phyloP scores from a whole-genome alignment of 2,329 filamentous ascomycete species.

The Sclerotinia glacialis region DNA sequence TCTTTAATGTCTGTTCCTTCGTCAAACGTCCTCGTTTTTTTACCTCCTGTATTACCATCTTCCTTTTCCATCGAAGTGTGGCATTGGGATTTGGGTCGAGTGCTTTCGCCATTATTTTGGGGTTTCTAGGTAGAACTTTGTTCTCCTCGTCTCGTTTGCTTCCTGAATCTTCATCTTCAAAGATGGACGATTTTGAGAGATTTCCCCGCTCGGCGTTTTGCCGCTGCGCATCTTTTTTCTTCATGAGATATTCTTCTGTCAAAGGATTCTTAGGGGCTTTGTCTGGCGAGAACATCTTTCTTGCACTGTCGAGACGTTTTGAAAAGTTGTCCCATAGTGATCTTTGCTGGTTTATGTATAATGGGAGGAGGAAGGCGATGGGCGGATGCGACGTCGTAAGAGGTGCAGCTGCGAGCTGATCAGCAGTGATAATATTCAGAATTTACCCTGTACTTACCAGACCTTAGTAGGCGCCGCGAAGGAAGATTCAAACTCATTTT shows the following conservation, averaged over 20 bases:
- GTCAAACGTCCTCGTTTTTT: constrained; percentile 64
- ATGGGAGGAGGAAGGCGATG: constrained; percentile 38
- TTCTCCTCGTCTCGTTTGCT: constrained; percentile 29
- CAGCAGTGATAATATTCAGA: constrained; percentile 26
- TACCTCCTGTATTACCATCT: constrained; percentile 77
- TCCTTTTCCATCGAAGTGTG: constrained; percentile 74
- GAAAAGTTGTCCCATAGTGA: constrained; percentile 24
- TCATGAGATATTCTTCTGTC: constrained; percentile 56
- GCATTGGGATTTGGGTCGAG: constrained; percentile 73
- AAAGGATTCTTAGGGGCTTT: constrained; percentile 48
- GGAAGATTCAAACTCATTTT: constrained; percentile 65
- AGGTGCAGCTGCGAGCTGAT: constrained; percentile 31
- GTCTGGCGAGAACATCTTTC: not conserved
- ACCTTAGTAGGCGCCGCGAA: constrained; percentile 57
- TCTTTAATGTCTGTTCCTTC: constrained; percentile 64
- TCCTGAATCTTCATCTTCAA: constrained; percentile 45
- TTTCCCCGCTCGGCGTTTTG: constrained; percentile 43
- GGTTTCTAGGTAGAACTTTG: constrained; percentile 42
- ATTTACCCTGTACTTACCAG: constrained; percentile 49
- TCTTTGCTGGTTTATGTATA: constrained; percentile 34
- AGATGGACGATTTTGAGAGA: constrained; percentile 51
- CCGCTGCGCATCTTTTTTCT: constrained; percentile 31
- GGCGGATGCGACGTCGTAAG: constrained; percentile 42
- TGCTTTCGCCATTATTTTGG: constrained; percentile 56
- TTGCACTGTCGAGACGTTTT: constrained; percentile 7